Evolutionary conservation across 1,284 basidiomycete species (phyloP).

Genomic region (Testicularia cyperi): DNA sequence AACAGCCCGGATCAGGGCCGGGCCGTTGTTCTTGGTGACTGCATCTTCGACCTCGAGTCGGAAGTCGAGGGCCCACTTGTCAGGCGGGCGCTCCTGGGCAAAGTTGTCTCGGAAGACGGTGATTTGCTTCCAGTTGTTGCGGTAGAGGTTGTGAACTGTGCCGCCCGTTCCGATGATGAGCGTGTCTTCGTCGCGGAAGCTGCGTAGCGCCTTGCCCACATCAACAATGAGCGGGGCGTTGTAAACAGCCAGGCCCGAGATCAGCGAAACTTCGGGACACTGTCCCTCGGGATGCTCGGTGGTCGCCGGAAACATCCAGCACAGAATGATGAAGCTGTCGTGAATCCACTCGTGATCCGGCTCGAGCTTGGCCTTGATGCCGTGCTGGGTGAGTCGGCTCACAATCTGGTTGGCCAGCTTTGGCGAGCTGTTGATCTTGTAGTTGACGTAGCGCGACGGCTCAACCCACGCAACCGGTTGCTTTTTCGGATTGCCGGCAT

Average conservation of each 20-base stretch:
- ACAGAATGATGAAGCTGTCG: constrained; percentile 45
- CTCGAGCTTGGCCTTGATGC: constrained; percentile 37
- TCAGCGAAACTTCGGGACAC: constrained; percentile 33
- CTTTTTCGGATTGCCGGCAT: constrained; percentile 34
- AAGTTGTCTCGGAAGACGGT: constrained; percentile 41
- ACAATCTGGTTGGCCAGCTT: constrained; percentile 30
- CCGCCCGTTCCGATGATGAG: constrained; percentile 50
- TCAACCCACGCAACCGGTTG: constrained; percentile 50
- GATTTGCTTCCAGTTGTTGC: constrained; percentile 40
- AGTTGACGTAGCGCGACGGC: constrained; percentile 29
- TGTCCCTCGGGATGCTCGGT: constrained; percentile 33
- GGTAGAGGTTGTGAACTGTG: constrained; percentile 52
- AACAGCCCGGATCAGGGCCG: constrained; percentile 30
- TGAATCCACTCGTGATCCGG: constrained; percentile 49
- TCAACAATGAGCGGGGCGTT: constrained; percentile 41
- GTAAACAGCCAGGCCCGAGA: constrained; percentile 36
- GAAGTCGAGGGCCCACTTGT: constrained; percentile 52
- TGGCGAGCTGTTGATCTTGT: constrained; percentile 30
- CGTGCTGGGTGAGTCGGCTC: constrained; percentile 12
- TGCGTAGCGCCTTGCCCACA: constrained; percentile 41
- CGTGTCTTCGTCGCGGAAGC: constrained; percentile 32
- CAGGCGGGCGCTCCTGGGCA: constrained; percentile 41
- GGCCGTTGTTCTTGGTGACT: constrained; percentile 38
- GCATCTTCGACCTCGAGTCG: constrained; percentile 38
- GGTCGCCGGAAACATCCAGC: constrained; percentile 47